Percentiles rank a stretch among this genome's conserved stretches.
Evolutionary conservation across 371 early-diverging fungal species (phyloP).

Genomic region (Globomyces sp.): DNA sequence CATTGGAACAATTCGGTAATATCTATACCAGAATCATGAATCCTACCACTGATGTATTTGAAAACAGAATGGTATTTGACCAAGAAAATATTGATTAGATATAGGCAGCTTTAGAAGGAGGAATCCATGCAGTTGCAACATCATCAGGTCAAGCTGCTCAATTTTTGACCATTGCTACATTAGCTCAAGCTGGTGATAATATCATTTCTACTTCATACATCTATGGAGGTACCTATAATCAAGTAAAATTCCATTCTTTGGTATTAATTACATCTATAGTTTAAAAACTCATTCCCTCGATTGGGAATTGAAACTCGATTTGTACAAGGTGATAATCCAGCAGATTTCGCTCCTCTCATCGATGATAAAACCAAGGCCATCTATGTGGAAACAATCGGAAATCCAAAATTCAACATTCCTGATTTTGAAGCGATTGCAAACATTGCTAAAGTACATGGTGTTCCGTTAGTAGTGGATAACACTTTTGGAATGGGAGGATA

Average conservation of each 20-base stretch:
- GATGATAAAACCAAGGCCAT: constrained; percentile 84
- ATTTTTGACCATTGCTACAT: constrained; percentile 70
- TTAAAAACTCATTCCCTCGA: constrained; percentile 78
- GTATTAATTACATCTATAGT: too few species aligned
- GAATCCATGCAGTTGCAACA: constrained; percentile 62
- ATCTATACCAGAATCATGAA: constrained; percentile 82
- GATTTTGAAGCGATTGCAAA: constrained; percentile 76
- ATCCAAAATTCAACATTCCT: constrained; percentile 81
- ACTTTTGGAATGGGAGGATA: constrained; percentile 93
- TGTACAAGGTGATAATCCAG: constrained; percentile 66
- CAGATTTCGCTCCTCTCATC: constrained; percentile 65
- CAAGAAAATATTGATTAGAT: constrained; percentile 45
- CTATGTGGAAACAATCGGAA: constrained; percentile 84
- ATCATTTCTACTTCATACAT: constrained; percentile 74
- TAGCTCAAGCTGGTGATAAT: constrained; percentile 78
- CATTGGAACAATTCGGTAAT: constrained; percentile 61
- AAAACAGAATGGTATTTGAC: constrained; percentile 44
- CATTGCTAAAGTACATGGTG: constrained; percentile 74
- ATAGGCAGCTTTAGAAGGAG: constrained; percentile 79
- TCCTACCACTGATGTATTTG: constrained; percentile 86
- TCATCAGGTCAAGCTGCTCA: constrained; percentile 81
- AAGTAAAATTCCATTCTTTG: constrained; percentile 28
- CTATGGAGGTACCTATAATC: constrained; percentile 89
- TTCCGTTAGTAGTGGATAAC: constrained; percentile 80
- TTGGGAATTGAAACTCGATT: constrained; percentile 79